Evolutionary conservation across 106 monocot genomes (phyloP).

Genomic region (Dendrobium catenatum): DNA sequence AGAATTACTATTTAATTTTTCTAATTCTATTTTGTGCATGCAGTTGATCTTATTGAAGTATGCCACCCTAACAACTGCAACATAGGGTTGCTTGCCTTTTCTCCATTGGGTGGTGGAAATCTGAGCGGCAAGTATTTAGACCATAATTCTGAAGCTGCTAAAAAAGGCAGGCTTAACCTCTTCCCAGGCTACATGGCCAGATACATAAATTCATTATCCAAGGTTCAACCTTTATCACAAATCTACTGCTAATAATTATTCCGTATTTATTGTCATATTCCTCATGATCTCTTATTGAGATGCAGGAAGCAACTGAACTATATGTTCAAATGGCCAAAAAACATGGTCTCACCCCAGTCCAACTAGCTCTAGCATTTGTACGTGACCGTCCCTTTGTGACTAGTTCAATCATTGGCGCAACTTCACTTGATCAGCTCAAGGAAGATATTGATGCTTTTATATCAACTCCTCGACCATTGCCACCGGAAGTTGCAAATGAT

Average conservation of each 20-base stretch:
- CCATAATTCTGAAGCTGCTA: slow-evolving; percentile 45
- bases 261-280: neutral
- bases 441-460: slow-evolving; percentile 82
- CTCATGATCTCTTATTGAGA: slow-evolving; percentile 3
- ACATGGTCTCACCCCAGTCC: slow-evolving; percentile 72
- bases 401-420: slow-evolving; percentile 86
- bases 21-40: neutral
- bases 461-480: slow-evolving; percentile 48
- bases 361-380: slow-evolving; percentile 82
- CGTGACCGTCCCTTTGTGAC: slow-evolving; percentile 71
- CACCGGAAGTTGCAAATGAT: slow-evolving; percentile 48
- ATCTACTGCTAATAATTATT: neutral
- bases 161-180: slow-evolving; percentile 62
- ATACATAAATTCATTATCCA: slow-evolving; percentile 66
- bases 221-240: slow-evolving; percentile 32
- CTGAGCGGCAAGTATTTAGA: slow-evolving; percentile 87
- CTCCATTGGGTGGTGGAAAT: slow-evolving; percentile 74
- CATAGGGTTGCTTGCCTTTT: slow-evolving; percentile 79
- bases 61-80: slow-evolving; percentile 90
- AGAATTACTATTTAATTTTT: too few species aligned
- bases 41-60: slow-evolving; percentile 96
- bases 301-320: slow-evolving; percentile 64
- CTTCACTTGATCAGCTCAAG: slow-evolving; percentile 76
- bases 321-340: slow-evolving; percentile 63
- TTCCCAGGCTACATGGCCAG: slow-evolving; percentile 95